Conservation (phyloP, 2,329 filamentous ascomycete species). For the Venturia carpophila region DNA sequence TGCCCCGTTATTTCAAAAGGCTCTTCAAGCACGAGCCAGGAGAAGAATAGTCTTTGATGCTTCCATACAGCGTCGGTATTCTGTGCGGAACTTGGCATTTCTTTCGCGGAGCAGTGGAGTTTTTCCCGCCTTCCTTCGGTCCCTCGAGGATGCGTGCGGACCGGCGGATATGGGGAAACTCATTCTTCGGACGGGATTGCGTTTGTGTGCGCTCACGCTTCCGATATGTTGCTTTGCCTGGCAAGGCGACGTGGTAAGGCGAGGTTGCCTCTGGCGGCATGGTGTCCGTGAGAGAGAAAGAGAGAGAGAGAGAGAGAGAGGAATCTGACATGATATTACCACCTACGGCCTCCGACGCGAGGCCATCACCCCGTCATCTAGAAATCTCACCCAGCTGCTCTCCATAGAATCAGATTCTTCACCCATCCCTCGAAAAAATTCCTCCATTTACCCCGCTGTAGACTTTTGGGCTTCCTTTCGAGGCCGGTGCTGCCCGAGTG, state of each 20-base stretch:
- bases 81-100: background rate
- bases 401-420: background rate
- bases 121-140: background rate
- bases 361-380: background rate
- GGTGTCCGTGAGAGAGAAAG: background rate
- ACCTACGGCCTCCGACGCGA: background rate
- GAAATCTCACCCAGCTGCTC: background rate
- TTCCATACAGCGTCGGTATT: background rate
- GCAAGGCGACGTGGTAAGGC: background rate
- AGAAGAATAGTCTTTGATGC: background rate
- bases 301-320: no score
- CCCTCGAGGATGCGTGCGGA: background rate
- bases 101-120: no score
- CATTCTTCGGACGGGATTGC: background rate
- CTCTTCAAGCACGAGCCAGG: slow-evolving; percentile 4
- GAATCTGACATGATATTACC: background rate
- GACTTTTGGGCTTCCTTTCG: background rate
- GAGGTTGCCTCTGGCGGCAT: background rate
- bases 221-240: background rate
- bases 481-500: background rate
- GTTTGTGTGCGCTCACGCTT: background rate
- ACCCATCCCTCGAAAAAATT: background rate
- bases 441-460: background rate
- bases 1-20: background rate
- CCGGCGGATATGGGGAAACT: slow-evolving; percentile 3